A percentile compares a stretch with the other conserved stretches of the same genome.
These are phyloP conservation scores for Sphaerostilbella broomeana DNA, from an alignment of 2,329 filamentous ascomycete species.

Conservation along the genomic window DNA sequence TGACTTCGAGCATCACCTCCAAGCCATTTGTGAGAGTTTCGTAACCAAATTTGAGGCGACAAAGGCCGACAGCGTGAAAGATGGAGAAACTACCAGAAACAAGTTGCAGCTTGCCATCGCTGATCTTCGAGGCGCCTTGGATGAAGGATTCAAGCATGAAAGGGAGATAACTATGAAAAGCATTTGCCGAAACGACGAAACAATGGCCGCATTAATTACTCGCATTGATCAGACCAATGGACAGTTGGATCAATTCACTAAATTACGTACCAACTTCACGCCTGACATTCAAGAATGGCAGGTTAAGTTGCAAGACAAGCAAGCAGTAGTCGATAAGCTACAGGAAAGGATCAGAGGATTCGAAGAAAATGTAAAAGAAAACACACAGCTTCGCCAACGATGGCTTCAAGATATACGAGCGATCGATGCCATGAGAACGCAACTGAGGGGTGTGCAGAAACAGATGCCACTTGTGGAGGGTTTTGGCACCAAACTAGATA, in stretches of 20 bases:
- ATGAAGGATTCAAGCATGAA: conserved; percentile 19
- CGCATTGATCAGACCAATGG: conserved; percentile 19
- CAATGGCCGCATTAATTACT: conserved; percentile 1
- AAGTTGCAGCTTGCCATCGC: conserved; percentile 16
- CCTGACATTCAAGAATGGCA: neutral
- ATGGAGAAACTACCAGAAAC: conserved; percentile 14
- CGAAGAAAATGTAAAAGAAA: conserved; percentile 18
- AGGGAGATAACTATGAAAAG: conserved; percentile 16
- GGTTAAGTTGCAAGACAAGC: conserved; percentile 1
- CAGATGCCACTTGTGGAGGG: conserved; percentile 21
- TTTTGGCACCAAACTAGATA: conserved; percentile 20
- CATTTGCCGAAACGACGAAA: conserved; percentile 3
- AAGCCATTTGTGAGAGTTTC: conserved; percentile 16
- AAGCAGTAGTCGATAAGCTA: conserved; percentile 6
- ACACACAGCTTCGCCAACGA: conserved; percentile 17
- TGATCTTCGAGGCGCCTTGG: conserved; percentile 18
- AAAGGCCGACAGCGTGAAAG: conserved; percentile 6
- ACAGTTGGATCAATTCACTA: conserved; percentile 11
- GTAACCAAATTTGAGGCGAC: conserved; percentile 17
- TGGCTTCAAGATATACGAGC: conserved; percentile 25
- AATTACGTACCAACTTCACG: neutral
- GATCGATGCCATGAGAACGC: conserved; percentile 20
- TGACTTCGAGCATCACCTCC: conserved; percentile 19
- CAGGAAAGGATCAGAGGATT: conserved; percentile 18
- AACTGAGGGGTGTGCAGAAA: conserved; percentile 20